Evolutionary conservation across 305 asterid genomes (phyloP).

Genomic region (Plantago coronopus): DNA sequence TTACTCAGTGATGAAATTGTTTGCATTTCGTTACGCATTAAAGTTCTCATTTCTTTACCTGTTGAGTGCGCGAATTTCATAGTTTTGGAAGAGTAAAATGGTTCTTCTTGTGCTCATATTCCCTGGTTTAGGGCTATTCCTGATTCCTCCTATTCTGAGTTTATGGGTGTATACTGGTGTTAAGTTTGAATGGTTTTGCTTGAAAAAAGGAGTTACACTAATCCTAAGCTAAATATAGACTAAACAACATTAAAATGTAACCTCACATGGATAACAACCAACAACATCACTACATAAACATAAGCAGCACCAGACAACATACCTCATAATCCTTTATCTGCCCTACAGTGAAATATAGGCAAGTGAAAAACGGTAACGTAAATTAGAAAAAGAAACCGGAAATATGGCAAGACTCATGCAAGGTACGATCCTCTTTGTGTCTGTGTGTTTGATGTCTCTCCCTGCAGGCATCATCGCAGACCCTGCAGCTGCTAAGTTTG

Average conservation of each 20-base stretch:
- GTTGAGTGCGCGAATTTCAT: no score
- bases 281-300: not conserved
- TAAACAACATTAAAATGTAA: not conserved
- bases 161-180: not conserved
- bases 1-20: no score
- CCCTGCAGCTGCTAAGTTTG: not conserved
- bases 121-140: no score
- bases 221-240: not conserved
- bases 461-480: not conserved
- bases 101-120: no score
- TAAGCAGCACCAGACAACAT: not conserved
- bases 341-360: not conserved
- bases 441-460: not conserved
- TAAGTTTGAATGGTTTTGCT: not conserved
- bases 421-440: not conserved
- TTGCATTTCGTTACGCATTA: no score
- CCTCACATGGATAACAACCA: slow-evolving; percentile 1
- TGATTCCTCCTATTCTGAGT: not conserved
- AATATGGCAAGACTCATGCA: slow-evolving; percentile 6
- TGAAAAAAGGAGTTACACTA: not conserved
- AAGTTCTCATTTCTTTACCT: no score
- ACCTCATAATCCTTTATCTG: not conserved
- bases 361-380: not conserved
- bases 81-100: no score
- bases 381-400: not conserved